Conservation (phyloP, 495 filamentous ascomycete species). For the Amphirosellinia nigrospora region DNA sequence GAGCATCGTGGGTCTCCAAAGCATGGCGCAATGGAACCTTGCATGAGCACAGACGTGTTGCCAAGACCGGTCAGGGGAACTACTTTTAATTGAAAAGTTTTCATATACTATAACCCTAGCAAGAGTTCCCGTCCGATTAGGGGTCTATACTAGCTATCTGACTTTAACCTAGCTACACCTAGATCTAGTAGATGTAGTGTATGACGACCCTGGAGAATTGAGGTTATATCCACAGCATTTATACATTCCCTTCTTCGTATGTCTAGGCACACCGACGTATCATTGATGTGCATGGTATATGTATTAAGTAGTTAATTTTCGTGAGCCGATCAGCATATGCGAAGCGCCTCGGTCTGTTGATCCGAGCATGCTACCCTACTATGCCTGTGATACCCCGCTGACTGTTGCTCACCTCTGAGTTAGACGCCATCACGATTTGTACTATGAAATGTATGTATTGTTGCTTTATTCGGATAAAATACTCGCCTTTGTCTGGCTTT, state of each 20-base stretch:
- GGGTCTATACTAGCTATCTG: background rate
- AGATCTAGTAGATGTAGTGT: background rate
- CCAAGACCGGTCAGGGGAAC: background rate
- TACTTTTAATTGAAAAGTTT: background rate
- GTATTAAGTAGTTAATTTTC: background rate
- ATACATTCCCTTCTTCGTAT: background rate
- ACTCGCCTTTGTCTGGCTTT: background rate
- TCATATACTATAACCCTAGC: background rate
- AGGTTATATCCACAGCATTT: background rate
- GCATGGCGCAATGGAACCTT: slow-evolving; percentile 10
- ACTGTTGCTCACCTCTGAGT: background rate
- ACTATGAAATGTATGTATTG: background rate
- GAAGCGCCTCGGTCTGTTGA: background rate
- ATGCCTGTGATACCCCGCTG: background rate
- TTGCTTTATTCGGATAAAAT: slow-evolving; percentile 5
- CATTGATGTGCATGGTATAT: background rate
- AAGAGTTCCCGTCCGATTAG: background rate
- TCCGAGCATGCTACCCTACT: slow-evolving; percentile 1
- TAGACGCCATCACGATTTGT: background rate
- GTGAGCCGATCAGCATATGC: slow-evolving; percentile 6
- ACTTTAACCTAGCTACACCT: background rate
- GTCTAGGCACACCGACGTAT: background rate
- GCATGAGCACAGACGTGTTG: slow-evolving; percentile 7
- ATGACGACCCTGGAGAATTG: background rate
- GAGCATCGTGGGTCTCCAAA: background rate